Base-by-base conservation (phyloP, 2,329 filamentous ascomycete species). In the Rutstroemia sydowiana region DNA sequence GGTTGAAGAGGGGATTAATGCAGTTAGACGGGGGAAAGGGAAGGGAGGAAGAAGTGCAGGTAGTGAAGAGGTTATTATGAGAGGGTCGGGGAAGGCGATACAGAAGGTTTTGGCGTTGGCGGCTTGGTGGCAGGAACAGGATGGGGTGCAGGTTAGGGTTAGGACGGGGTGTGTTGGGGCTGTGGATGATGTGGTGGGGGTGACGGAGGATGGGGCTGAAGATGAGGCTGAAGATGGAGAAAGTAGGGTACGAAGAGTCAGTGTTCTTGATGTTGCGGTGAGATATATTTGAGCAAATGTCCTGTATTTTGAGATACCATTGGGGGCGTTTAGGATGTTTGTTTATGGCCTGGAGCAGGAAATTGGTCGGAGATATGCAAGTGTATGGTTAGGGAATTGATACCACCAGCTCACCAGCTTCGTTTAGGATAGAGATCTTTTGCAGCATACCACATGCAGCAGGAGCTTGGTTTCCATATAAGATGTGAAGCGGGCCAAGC, bases 131-230 rank as follows among this genome's bases (percentile, higher is more conserved):
- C 54, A 58, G 45, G 48, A 47, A 8, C 52, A 65, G 50, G 61
- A 57, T 16, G 63, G 58, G 32, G 58, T 64, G n/a, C 46, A 45
- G 18, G 63, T 68, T 8, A 50, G 44, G 36, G 21, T 67, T 7
- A 54, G 59, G 54, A 68, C 65, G 39, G 61, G 59, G 32, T 63
- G 61, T 58, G 61, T 66, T 11, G 65, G 64, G 20, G 60, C 65
- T 34, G 56, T 68, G 31, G 65, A 68, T 61, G 65, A 67, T 61
- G 55, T 68, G 20, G 57, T 65, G 32, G 37, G 45, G 14, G 37
- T 53, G 39, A 32, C 41, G 14, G 36, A 51, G 45, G 46, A 40
- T 40, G 55, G 51, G 42, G 51, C 42, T 16, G 59, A 21, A 41
- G 54, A 57, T 36, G 52, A 45, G 11, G 56, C 42, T n/a, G 55